A percentile compares a stretch with the other conserved stretches of the same genome.
phyloP scores from a whole-genome alignment of 306 rosid species.

The Crataegus laevigata region DNA sequence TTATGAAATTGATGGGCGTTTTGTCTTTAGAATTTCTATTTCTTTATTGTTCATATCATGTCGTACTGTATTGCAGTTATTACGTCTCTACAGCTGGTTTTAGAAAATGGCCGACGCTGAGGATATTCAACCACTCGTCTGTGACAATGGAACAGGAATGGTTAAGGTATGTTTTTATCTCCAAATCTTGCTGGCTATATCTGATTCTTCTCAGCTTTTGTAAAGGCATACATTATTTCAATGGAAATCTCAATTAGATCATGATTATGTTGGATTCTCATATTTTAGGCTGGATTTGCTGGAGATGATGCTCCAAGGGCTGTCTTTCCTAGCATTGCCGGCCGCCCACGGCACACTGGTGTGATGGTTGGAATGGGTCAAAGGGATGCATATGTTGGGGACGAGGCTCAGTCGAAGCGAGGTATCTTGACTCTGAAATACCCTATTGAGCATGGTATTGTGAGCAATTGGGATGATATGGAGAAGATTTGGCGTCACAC shows the following conservation, averaged over 20 bases:
- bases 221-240: background rate
- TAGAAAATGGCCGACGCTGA: constrained; percentile 71
- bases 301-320: constrained; percentile 98
- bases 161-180: constrained; percentile 50
- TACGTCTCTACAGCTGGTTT: constrained; percentile 17
- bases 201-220: background rate
- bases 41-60: background rate
- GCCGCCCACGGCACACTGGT: constrained; percentile 89
- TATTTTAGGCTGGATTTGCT: constrained; percentile 81
- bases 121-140: constrained; percentile 90
- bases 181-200: background rate
- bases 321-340: constrained; percentile 86
- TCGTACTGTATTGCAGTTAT: background rate
- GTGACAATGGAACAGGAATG: constrained; percentile 94
- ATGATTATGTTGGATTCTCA: background rate
- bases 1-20: background rate
- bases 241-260: background rate
- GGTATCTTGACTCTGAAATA: constrained; percentile 78
- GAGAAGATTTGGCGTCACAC: constrained; percentile 93
- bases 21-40: background rate
- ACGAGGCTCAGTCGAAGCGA: constrained; percentile 86
- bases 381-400: constrained; percentile 88
- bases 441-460: constrained; percentile 91
- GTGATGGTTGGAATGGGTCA: constrained; percentile 98
- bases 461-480: constrained; percentile 95